Evolutionary conservation across 768 basidiomycete genomes (phyloP), one percentile per base, ranked within the genome.

Genomic region (Dacryopinax primogenitus): DNA sequence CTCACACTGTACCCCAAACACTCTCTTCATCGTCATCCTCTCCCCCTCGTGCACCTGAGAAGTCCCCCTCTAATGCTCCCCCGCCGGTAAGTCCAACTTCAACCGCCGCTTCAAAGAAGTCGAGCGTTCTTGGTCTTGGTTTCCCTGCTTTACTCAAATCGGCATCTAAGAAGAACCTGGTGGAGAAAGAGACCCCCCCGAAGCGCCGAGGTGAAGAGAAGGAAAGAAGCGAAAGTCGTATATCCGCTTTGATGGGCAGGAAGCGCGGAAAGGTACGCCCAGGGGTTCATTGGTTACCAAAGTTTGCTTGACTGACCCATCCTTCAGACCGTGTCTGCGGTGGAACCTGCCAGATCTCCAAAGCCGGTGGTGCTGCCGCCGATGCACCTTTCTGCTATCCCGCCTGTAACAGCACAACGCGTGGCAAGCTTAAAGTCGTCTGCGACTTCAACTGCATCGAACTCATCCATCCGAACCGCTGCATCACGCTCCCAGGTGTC

Each of bases 261-360:
- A 92, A 88, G 74, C 82, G 92, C 63, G 93, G 92, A 75, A 94
- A 95, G 85, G 92, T 93, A 71, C 71, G n/a, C n/a, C n/a, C n/a
- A n/a, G 71, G 78, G 51, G 58, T 63, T 36, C 36, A 35, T 33
- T 58, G 63, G 26, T 66, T 65, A 11, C 64, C 41, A n/a, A 23
- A 1, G 9, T 34, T 28, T 58, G 66, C 65, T 65, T 65, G n/a
- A 33, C 37, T 37, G 26, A 32, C 18, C 66, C 23, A 66, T 47
- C 65, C 62, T 37, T 37, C 73, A 93, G 92, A 94, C 90, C 13
- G 74, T 91, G 58, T 93, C 92, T 18, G 90, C 87, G 16, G 81
- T 83, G 28, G 91, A 93, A 69, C 82, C 88, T 62, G 85, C 86
- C 74, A 91, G 90, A 73, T 77, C 80, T 34, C 82, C 84, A 71